These are phyloP conservation scores for Escallonia rubra DNA, from an alignment of 129 eudicot species.

Conservation along the genomic window DNA sequence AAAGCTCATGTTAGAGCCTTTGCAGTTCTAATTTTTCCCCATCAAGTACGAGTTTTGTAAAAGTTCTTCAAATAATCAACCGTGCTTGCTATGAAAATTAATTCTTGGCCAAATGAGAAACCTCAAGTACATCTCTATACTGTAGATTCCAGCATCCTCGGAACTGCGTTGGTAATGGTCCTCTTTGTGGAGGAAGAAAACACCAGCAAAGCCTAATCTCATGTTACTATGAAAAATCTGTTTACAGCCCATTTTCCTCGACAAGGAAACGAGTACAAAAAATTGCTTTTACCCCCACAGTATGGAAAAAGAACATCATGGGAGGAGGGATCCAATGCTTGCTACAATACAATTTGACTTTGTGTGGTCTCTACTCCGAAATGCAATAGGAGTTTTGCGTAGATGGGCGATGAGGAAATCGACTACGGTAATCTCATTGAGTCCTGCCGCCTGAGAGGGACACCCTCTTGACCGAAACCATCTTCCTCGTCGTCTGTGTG, in stretches of 20 bases:
- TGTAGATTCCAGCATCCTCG: background rate
- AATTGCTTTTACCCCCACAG: conserved; percentile 16
- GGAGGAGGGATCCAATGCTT: conserved; percentile 4
- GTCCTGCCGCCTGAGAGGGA: conserved; percentile 78
- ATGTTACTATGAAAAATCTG: background rate
- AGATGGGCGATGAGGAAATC: conserved; percentile 5
- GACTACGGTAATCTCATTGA: conserved; percentile 45
- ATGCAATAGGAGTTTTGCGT: conserved; percentile 16
- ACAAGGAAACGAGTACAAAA: conserved; percentile 8
- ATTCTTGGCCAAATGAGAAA: no score
- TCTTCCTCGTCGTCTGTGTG: conserved; percentile 57
- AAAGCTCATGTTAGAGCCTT: no score
- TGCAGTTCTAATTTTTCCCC: no score
- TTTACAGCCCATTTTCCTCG: conserved; percentile 8
- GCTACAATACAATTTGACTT: conserved; percentile 11
- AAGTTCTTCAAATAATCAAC: no score
- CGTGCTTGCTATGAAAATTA: no score
- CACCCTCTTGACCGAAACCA: conserved; percentile 68
- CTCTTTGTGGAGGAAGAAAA: background rate
- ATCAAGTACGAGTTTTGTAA: no score
- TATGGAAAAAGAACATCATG: conserved; percentile 9
- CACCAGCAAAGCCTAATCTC: background rate
- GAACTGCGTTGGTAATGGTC: background rate
- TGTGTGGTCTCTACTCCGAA: conserved; percentile 3
- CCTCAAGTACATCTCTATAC: no score